Evolutionary conservation across 2,329 filamentous ascomycete species (phyloP).

Genomic region (Falciphora oryzae): DNA sequence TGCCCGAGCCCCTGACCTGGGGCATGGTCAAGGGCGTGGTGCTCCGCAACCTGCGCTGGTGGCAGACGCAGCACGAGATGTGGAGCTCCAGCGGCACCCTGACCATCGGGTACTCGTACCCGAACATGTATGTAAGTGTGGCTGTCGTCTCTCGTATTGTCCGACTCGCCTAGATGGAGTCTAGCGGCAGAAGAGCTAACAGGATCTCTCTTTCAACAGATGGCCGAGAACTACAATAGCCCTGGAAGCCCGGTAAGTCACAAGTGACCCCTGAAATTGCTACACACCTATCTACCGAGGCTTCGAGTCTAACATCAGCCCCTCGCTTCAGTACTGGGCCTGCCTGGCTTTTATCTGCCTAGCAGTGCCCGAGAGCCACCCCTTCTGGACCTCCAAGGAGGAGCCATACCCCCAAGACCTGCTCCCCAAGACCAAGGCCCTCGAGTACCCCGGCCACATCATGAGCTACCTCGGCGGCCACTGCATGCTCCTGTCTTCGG

Average conservation of each 20-base stretch:
- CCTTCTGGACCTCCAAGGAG: conserved; percentile 68
- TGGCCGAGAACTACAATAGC: conserved; percentile 80
- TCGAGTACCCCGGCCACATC: conserved; percentile 54
- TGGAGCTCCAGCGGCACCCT: conserved; percentile 71
- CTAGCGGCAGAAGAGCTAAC: background rate
- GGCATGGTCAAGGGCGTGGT: conserved; percentile 74
- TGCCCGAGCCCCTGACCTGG: conserved; percentile 68
- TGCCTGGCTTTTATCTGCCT: conserved; percentile 72
- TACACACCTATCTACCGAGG: no score
- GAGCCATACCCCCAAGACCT: conserved; percentile 46
- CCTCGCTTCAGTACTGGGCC: conserved; percentile 61
- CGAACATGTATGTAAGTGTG: conserved; percentile 62
- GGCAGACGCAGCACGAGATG: conserved; percentile 69
- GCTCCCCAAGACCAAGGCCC: conserved; percentile 52
- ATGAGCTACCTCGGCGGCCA: conserved; percentile 62
- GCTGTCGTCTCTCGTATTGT: conserved; percentile 12
- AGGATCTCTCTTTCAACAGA: conserved; percentile 29
- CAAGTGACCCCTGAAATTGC: background rate
- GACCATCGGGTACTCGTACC: conserved; percentile 71
- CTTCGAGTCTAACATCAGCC: background rate
- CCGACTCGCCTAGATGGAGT: background rate
- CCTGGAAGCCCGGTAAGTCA: conserved; percentile 54
- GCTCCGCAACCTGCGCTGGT: conserved; percentile 70
- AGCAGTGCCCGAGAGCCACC: conserved; percentile 61
- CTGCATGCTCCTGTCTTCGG: conserved; percentile 68